phyloP scores from a whole-genome alignment of 2,329 filamentous ascomycete genomes.

The Fusarium humuli region DNA sequence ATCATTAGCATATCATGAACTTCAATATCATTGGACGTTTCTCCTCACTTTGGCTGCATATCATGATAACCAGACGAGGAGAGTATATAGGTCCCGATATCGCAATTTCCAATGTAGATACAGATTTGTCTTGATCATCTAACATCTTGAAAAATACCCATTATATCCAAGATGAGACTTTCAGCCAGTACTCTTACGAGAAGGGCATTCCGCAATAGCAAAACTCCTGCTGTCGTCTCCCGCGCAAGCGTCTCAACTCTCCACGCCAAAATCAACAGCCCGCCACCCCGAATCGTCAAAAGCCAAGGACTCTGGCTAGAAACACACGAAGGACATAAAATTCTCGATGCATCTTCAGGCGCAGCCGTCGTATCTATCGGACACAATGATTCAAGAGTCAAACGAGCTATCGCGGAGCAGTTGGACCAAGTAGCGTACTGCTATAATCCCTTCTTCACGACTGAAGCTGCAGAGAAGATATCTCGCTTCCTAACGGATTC shows the following conservation, averaged over 20 bases:
- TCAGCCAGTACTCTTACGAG: neutral
- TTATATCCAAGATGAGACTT: neutral
- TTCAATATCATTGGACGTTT: conserved; percentile 10
- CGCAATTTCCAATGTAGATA: no score
- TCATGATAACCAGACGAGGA: no score
- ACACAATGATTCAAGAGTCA: conserved; percentile 25
- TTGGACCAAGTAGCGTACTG: conserved; percentile 28
- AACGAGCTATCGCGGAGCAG: conserved; percentile 22
- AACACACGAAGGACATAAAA: conserved; percentile 16
- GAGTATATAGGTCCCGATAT: neutral
- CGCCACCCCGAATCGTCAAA: conserved; percentile 25
- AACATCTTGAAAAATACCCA: no score
- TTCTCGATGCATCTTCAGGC: conserved; percentile 34
- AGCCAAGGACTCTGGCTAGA: conserved; percentile 29
- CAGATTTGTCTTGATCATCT: no score
- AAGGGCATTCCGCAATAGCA: neutral
- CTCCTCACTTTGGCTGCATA: conserved; percentile 6
- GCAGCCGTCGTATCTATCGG: conserved; percentile 36
- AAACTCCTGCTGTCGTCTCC: fast-evolving
- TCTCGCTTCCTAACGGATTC: conserved; percentile 25
- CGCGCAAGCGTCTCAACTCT: conserved; percentile 27
- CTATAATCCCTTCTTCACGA: conserved; percentile 35
- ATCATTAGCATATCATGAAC: conserved; percentile 7
- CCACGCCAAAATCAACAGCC: conserved; percentile 32
- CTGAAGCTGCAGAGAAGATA: conserved; percentile 25